Evolutionary conservation across 1,284 basidiomycete genomes (phyloP), one percentile per base, ranked within the genome.

Genomic region (Porodaedalea pini): DNA sequence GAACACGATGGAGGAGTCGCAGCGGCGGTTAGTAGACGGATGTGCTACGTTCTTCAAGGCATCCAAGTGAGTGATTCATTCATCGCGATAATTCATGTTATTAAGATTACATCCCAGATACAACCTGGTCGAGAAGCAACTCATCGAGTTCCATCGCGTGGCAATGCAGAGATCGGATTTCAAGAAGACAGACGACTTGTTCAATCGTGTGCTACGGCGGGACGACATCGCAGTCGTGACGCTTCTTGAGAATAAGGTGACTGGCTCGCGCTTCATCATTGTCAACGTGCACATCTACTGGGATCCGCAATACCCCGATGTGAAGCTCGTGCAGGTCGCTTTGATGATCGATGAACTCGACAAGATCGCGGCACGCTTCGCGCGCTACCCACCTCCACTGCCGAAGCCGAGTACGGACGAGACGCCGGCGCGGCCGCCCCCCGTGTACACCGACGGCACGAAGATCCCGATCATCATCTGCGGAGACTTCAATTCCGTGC

Each of bases 101-200:
- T 63, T 57, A 61, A 43, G 21, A 21, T 31, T 11, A 48, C 54
- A 55, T 54, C 54, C 3, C 65, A 96, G 93, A 70, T 99, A 91
- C 73, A 82, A 88, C 60, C 84, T 99, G 44, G 89, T 99, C 57
- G 96, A 99, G 76, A 92, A 92, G 67, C 91, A 95, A 63, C 82
- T 96, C 41, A 83, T 99, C 70, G 97, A 99, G 71, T 99, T 96
- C 76, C 93, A 90, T 71, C 85, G 92, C 57, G 82, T 95, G 60
- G 95, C 95, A 5, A 90, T 98, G 80, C 90, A 94, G 68, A 87
- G 94, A 51, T 83, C 88, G 43, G 96, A 99, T 70, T 96, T 98
- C 76, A 94, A 96, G 75, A 96, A 94, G 78, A 97, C 95, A 3
- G 94, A 99, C 68, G 96, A 98, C 75, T 96, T 99, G 94, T 99